Evolutionary conservation across 2,329 filamentous ascomycete species (phyloP).

Genomic region (Fusarium setosum): DNA sequence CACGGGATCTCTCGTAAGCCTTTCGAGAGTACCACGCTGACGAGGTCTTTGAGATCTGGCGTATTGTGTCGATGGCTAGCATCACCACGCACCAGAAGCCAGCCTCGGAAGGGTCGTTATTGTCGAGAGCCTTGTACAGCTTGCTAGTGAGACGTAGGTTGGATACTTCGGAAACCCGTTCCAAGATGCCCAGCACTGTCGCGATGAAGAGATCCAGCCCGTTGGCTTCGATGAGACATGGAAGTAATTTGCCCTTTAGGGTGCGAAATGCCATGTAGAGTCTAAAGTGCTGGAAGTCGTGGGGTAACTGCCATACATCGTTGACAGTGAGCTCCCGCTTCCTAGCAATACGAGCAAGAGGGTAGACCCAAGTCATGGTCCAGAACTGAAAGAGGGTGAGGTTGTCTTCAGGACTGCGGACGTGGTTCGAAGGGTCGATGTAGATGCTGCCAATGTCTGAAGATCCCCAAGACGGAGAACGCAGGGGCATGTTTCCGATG

Average conservation of each 20-base stretch:
- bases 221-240: constrained; percentile 78
- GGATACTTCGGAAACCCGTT: constrained; percentile 51
- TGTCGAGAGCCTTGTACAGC: constrained; percentile 50
- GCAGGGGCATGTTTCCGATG: constrained; percentile 52
- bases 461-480: constrained; percentile 49
- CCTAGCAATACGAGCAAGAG: constrained; percentile 75
- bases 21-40: constrained; percentile 84
- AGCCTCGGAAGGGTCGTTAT: constrained; percentile 44
- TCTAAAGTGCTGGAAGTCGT: constrained; percentile 83
- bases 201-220: constrained; percentile 81
- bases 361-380: constrained; percentile 84
- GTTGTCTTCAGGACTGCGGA: constrained; percentile 83
- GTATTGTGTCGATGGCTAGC: constrained; percentile 46
- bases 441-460: constrained; percentile 46
- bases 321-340: constrained; percentile 76
- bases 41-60: constrained; percentile 50
- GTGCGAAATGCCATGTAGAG: constrained; percentile 81
- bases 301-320: constrained; percentile 84
- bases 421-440: constrained; percentile 43
- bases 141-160: constrained; percentile 52
- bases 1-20: constrained; percentile 84
- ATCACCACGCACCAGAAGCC: constrained; percentile 52
- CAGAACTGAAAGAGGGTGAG: constrained; percentile 86
- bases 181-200: constrained; percentile 70
- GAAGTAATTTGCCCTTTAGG: constrained; percentile 77